Percentiles rank a stretch among this genome's conserved stretches.
phyloP scores from a whole-genome alignment of 2,329 filamentous ascomycete genomes.

The Magnaporthiopsis rhizophila region DNA sequence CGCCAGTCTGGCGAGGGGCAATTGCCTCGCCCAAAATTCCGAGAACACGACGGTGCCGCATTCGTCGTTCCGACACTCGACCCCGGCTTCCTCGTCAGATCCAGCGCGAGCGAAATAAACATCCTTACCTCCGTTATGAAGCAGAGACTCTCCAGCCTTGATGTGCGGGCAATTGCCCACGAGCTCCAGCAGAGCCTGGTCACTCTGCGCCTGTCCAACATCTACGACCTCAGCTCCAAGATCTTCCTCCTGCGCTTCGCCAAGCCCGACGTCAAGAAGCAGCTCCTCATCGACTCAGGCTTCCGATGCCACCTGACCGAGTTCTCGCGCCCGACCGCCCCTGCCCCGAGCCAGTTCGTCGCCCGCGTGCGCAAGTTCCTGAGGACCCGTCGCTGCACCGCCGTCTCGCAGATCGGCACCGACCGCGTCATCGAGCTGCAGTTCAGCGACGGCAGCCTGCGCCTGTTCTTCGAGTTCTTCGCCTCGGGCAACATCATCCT shows the following conservation, averaged over 20 bases:
- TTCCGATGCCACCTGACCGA: conserved; percentile 93
- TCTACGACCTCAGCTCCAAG: conserved; percentile 92
- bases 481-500: conserved; percentile 89
- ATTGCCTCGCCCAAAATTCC: neutral
- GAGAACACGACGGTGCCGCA: neutral
- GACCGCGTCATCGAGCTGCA: conserved; percentile 88
- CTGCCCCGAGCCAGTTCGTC: conserved; percentile 76
- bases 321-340: conserved; percentile 77
- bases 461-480: conserved; percentile 90
- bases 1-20: neutral
- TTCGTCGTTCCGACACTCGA: neutral
- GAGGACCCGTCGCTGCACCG: conserved; percentile 76
- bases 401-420: conserved; percentile 78
- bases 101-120: neutral
- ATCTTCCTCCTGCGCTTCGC: conserved; percentile 95
- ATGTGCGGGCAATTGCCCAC: conserved; percentile 79
- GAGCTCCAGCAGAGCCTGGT: conserved; percentile 75
- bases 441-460: conserved; percentile 86
- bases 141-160: conserved; percentile 49
- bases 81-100: neutral
- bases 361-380: conserved; percentile 77
- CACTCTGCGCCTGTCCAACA: conserved; percentile 77
- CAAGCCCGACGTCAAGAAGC: conserved; percentile 80
- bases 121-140: conserved; percentile 33
- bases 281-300: conserved; percentile 86